Conservation (phyloP, 768 basidiomycete genomes). For the Sporobolomyces phaffii region DNA sequence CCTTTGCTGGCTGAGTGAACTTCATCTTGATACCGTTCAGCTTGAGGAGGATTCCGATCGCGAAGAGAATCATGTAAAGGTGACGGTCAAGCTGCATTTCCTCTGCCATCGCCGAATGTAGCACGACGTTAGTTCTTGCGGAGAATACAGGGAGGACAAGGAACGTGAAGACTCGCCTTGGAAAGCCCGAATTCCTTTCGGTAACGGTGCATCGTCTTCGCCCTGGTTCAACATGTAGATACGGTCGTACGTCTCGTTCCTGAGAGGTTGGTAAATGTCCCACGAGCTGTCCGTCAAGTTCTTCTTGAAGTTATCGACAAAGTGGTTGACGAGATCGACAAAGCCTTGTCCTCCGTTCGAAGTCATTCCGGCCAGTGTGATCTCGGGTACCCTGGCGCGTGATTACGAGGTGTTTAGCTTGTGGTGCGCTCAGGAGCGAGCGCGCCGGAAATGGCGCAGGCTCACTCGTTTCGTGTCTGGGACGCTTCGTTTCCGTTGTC, state of each 20-base stretch:
- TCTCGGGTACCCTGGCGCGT: constrained; percentile 15
- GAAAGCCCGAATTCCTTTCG: constrained; percentile 11
- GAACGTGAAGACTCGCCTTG: background rate
- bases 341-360: constrained; percentile 3
- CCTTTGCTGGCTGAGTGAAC: background rate
- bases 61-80: constrained; percentile 15
- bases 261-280: background rate
- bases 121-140: too few species aligned
- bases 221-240: constrained; percentile 3
- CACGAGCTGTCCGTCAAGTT: background rate
- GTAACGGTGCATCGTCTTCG: background rate
- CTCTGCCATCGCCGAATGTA: background rate
- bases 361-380: background rate
- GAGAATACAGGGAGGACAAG: too few species aligned
- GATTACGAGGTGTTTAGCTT: too few species aligned
- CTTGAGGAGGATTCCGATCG: constrained; percentile 7
- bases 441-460: background rate
- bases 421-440: background rate
- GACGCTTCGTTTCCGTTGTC: constrained; percentile 10
- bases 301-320: constrained; percentile 7
- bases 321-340: constrained; percentile 8
- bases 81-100: constrained; percentile 13
- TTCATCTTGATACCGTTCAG: constrained; percentile 6
- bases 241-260: background rate
- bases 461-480: constrained; percentile 6